Evolutionary conservation across 371 early-diverging fungal genomes (phyloP), one percentile per base, ranked within the genome.

Genomic region (Haplosporangium sp.): DNA sequence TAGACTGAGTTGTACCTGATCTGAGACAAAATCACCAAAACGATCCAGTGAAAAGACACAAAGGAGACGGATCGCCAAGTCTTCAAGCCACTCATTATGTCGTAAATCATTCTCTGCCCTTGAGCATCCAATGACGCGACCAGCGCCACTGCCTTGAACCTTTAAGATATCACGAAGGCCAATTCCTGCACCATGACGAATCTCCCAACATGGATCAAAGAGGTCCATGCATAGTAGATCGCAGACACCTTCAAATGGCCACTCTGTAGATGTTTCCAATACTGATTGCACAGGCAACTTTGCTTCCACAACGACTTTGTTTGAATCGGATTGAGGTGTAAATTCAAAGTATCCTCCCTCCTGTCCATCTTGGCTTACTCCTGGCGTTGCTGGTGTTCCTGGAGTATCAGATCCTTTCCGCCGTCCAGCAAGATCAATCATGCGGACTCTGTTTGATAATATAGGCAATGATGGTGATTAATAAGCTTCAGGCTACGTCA

Each of bases 1-100:
- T 52, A 11, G 6, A 63, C 8, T 17, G 8, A 10, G 27, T 13
- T 53, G 11, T 60, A 83, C 83, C 79, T 94, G 95, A 82, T 98
- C 98, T 9, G 96, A 94, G 9, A 97, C 95, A 84, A 96, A 99
- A 85, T 99, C 99, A 6, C 96, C 95, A 82, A 99, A 99, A 37
- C 97, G 90, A 83, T 99, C 99, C 53, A 97, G 86, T 1, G 95
- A 92, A 76, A 99, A 94, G 8, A 99, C 97, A 77, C 97, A 96
- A 35, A 97, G 76, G 35, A 99, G 85, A 5, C 97, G 90, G 50
- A 97, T 92, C 0, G 94, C 91, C 4, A 95, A 87, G 81, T 99
- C 97, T 70, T 96, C 96, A 8, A 96, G 84, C 90, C 94, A 96
- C 45, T 83, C 86, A 69, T 92, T 86, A 76, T 99, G 96, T 35